Evolutionary conservation across 2,329 filamentous ascomycete species (phyloP), one percentile per base, ranked within the genome.

Genomic region (Oidium heveae): DNA sequence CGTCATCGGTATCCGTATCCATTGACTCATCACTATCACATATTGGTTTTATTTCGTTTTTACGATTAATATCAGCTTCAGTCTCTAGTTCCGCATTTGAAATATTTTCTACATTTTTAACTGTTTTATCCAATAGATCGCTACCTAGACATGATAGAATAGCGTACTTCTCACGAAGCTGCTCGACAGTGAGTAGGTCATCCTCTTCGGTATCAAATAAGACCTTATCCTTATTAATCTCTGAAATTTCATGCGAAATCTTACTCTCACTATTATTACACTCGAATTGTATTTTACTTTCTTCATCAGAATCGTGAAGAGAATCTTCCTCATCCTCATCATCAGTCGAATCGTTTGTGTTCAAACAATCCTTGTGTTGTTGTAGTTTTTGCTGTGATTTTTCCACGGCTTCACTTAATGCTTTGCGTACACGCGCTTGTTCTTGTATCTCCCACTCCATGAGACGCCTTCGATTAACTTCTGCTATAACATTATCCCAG

Each of bases 1-100:
- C 77, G 56, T 81, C 77, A 58, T 82, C 78, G 78, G 82, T 82
- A 60, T 80, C 77, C 78, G 82, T 82, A 60, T 80, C 77, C 22
- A 81, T 69, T 1, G 79, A 81, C 62, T 82, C 78, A 58, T 82
- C 79, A 46, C 73, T 77, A 46, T 71, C 69, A 44, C 66, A 55
- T 22, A 37, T 57, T 22, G 55, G 55, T 12, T 59, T 57, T 28
- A 56, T 18, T 50, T 49, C 56, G 1, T 32, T 65, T 24, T 58
- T 56, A 24, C 59, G 60, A 52, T 59, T 58, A 54, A 67, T 64
- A 12, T 61, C 46, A 54, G 41, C 58, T 49, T 28, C 10, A 22
- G 13, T 32, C 13, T 18, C 60, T 33, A 57, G 49, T 28, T 60
- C 60, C 22, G 57, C 56, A 22, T 57, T 43, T 36, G 63, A 62